A percentile compares a stretch with the other conserved stretches of the same genome.
Conservation (phyloP, 352 stramenopile genomes). For the Aphanomyces stellatus region DNA sequence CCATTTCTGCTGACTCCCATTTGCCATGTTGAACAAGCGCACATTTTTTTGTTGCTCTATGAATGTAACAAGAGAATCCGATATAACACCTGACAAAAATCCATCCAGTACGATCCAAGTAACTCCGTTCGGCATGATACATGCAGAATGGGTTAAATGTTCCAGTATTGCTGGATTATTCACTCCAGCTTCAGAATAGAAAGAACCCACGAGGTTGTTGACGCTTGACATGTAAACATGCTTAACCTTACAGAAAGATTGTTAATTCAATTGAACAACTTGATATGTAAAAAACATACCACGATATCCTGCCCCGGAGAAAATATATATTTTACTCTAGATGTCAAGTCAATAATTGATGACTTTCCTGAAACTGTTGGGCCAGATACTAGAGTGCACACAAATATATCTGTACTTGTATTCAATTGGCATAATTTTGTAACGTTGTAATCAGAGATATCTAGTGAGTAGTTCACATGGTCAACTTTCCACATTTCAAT, state of each 20-base stretch:
- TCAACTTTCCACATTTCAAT: too few species aligned
- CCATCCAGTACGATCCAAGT: slow-evolving; percentile 10
- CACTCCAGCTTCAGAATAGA: neutral
- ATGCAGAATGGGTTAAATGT: neutral
- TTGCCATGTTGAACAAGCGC: neutral
- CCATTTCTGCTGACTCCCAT: neutral
- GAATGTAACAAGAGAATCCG: neutral
- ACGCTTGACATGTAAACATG: neutral
- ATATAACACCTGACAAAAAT: neutral
- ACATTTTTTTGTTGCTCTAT: neutral
- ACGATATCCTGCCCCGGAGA: too few species aligned
- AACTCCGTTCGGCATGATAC: neutral
- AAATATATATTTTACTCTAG: too few species aligned
- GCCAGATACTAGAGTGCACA: slow-evolving; percentile 12
- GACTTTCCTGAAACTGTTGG: neutral
- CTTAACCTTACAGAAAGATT: too few species aligned
- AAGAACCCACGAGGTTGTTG: neutral
- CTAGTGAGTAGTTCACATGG: too few species aligned
- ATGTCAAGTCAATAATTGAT: neutral
- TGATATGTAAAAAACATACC: too few species aligned
- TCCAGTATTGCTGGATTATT: neutral
- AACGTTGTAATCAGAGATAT: neutral
- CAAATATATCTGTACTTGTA: neutral
- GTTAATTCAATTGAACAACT: too few species aligned
- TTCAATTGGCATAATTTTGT: neutral